phyloP scores from a whole-genome alignment of 768 basidiomycete genomes.

The Mrakia gelida region DNA sequence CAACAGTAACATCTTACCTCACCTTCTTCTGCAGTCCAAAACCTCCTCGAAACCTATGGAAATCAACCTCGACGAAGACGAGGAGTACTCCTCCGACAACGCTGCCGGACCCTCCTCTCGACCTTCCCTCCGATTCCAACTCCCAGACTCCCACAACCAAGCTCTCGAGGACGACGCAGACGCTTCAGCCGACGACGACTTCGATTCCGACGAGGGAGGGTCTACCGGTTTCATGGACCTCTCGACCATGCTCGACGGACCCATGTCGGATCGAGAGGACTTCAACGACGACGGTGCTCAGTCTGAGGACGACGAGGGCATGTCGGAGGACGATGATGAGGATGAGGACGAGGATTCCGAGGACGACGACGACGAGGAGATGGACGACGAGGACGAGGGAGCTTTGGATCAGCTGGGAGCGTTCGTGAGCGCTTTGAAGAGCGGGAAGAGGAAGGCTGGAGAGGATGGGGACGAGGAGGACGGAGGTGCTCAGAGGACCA shows the following conservation, averaged over 20 bases:
- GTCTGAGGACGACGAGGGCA: conserved; percentile 34
- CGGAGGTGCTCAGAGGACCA: conserved; percentile 46
- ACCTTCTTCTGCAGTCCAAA: conserved; percentile 32
- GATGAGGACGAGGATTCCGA: conserved; percentile 51
- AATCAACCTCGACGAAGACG: conserved; percentile 47
- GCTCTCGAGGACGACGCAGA: conserved; percentile 31
- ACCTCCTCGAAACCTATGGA: conserved; percentile 1
- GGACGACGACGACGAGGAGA: conserved; percentile 37
- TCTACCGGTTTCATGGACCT: conserved; percentile 42
- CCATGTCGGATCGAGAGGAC: conserved; percentile 26
- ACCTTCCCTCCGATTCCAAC: conserved; percentile 1
- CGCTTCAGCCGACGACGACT: conserved; percentile 36
- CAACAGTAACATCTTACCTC: too few relatives aligned
- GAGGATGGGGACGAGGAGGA: conserved; percentile 43
- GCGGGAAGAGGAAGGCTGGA: conserved; percentile 66
- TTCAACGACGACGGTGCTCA: conserved; percentile 31
- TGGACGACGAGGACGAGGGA: conserved; percentile 39
- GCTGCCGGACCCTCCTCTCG: conserved; percentile 28
- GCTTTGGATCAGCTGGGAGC: conserved; percentile 64
- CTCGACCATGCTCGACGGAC: conserved; percentile 29
- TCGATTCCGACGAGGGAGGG: conserved; percentile 45
- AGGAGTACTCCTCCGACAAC: conserved; percentile 45
- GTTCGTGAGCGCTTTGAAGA: conserved; percentile 66
- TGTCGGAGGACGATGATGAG: conserved; percentile 48
- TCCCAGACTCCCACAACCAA: conserved; percentile 4